Percentiles rank a stretch among this genome's conserved stretches.
Conservation (phyloP, 2,329 filamentous ascomycete genomes). For the Xylogone sp. region DNA sequence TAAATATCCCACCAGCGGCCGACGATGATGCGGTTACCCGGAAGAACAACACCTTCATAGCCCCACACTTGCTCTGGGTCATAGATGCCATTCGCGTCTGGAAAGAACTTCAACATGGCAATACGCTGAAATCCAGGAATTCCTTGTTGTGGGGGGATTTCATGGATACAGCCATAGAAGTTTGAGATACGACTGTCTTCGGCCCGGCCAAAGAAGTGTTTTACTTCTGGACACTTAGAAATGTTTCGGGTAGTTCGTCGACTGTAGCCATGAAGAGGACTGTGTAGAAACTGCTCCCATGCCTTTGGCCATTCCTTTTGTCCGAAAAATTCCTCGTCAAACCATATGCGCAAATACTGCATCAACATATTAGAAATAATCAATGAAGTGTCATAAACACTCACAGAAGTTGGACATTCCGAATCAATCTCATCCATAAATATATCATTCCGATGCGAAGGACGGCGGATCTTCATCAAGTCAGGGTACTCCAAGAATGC, state of each 20-base stretch:
- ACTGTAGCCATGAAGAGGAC: constrained; percentile 8
- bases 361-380: not conserved
- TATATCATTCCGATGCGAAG: not conserved
- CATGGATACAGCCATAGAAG: constrained; percentile 43
- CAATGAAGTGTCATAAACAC: not conserved
- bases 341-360: constrained; percentile 24
- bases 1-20: constrained; percentile 42
- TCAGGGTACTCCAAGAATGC: not conserved
- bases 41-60: constrained; percentile 44
- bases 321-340: constrained; percentile 15
- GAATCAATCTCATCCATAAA: not conserved
- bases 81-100: constrained; percentile 12
- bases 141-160: constrained; percentile 41
- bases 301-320: constrained; percentile 15
- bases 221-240: constrained; percentile 9
- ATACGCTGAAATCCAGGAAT: constrained; percentile 51
- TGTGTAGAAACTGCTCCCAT: constrained; percentile 18
- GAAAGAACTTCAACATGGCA: constrained; percentile 47
- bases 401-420: not conserved
- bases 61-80: constrained; percentile 32
- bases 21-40: constrained; percentile 42
- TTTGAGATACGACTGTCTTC: constrained; percentile 30
- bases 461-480: not conserved
- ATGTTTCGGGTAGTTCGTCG: constrained; percentile 5
- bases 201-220: constrained; percentile 30